Conservation (phyloP, 208 protist genomes). For the Blastocrithidia nonstop region DNA sequence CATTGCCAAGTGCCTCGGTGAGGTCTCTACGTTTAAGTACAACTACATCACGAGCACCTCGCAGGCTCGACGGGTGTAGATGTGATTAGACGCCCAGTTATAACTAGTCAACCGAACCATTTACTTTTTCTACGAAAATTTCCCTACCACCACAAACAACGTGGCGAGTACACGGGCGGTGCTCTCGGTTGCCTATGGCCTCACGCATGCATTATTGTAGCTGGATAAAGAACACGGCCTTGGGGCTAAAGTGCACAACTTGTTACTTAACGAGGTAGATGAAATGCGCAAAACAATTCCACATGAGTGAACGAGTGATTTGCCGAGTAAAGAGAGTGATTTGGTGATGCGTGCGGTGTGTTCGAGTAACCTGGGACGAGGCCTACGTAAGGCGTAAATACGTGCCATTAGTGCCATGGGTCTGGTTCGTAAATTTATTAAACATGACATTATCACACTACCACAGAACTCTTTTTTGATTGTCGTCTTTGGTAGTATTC, state of each 20-base stretch:
- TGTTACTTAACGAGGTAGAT: conserved; percentile 17
- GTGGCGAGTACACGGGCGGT: conserved; percentile 47
- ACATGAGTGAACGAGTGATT: conserved; percentile 24
- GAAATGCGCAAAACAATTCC: conserved; percentile 31
- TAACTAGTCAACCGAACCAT: conserved; percentile 28
- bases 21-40: conserved; percentile 35
- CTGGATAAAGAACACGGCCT: conserved; percentile 44
- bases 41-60: conserved; percentile 20
- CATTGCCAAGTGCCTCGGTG: conserved; percentile 37
- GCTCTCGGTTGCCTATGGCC: conserved; percentile 26
- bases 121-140: conserved; percentile 55
- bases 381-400: conserved; percentile 30
- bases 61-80: conserved; percentile 36
- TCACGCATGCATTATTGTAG: conserved; percentile 18
- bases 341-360: conserved; percentile 44
- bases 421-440: conserved; percentile 28
- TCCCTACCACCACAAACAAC: conserved; percentile 55
- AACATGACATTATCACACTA: conserved; percentile 42
- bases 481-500: conserved; percentile 53
- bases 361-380: conserved; percentile 38
- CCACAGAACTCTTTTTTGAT: conserved; percentile 55
- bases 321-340: conserved; percentile 32
- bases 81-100: conserved; percentile 39
- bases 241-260: conserved; percentile 14
- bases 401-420: conserved; percentile 53